Evolutionary conservation across 176 grass and related monocot species (phyloP), one percentile per base, ranked within the genome.

Genomic region (Pontederia crassipes): DNA sequence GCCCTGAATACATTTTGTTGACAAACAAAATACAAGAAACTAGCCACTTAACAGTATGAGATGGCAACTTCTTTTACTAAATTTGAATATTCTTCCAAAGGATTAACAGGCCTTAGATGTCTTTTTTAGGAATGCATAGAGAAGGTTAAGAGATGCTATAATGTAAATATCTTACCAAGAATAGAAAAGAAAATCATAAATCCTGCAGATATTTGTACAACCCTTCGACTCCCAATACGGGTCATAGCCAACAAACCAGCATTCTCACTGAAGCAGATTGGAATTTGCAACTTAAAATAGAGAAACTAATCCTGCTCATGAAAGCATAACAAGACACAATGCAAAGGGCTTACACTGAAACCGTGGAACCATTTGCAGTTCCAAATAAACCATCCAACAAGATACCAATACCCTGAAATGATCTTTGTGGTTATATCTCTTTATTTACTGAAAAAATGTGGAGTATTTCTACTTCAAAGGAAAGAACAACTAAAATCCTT

Each of bases 101-200:
- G 32, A 40, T 40, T 40, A 40, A 40, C 32, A 40, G 32, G 1
- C 32, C 32, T 24, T 24, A 24, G 20, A 24, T 24, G 20, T 24
- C 20, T 24, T 24, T 24, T 24, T 24, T 24, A 24, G 20, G 20
- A 24, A 24, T 24, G 20, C 20, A 40, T 40, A 40, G 6, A 40
- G 32, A 4, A 40, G 32, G 2, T 64, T 49, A 60, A 58, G 12
- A 49, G 9, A 57, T 18, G 18, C 16, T 8, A 62, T 27, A 35
- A n/a, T 10, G 72, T 45, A 12, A 52, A 57, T 16, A 57, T 52
- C 24, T 60, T 85, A 97, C 93, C 93, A 27, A 97, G 87, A 46
- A 97, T 54, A 26, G 93, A 82, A 32, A 97, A 97, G 81, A 97
- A 97, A 68, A 97, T 88, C 93, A 97, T 97, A 71, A 92, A 97